phyloP scores from a whole-genome alignment of 352 stramenopile genomes.

The Aphanomyces euteiches region DNA sequence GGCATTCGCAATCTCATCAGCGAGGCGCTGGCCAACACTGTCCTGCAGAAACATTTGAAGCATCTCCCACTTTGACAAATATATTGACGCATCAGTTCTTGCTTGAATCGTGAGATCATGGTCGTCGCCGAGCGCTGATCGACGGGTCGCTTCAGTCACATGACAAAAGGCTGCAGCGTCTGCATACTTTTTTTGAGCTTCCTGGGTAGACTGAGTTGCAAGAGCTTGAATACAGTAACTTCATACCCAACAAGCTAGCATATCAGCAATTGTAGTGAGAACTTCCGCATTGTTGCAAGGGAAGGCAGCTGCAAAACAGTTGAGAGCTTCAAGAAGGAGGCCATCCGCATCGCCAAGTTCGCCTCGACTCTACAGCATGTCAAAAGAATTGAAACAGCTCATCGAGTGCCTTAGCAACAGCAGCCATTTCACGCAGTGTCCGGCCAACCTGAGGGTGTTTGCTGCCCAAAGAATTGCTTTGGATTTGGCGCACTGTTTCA shows the following conservation, averaged over 20 bases:
- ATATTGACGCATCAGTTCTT: background rate
- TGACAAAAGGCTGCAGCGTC: background rate
- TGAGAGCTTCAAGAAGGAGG: no score
- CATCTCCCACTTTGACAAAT: background rate
- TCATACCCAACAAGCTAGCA: no score
- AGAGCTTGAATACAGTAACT: background rate
- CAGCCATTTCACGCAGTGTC: conserved; percentile 15
- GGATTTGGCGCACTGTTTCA: background rate
- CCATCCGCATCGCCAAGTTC: no score
- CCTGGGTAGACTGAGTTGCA: background rate
- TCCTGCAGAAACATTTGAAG: conserved; percentile 25
- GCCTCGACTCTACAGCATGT: no score
- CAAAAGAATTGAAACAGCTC: conserved; percentile 1
- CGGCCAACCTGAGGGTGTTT: conserved; percentile 17
- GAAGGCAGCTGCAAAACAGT: no score
- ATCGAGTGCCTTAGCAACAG: background rate
- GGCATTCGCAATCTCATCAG: background rate
- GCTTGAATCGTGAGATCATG: conserved; percentile 8
- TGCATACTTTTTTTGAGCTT: background rate
- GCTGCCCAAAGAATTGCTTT: conserved; percentile 7
- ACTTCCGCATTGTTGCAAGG: no score
- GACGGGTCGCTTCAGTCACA: background rate
- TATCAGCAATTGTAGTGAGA: no score
- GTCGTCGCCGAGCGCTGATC: background rate
- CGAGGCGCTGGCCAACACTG: conserved; percentile 3